Conservation (phyloP, 2,329 filamentous ascomycete genomes). For the Aureobasidium sp. region DNA sequence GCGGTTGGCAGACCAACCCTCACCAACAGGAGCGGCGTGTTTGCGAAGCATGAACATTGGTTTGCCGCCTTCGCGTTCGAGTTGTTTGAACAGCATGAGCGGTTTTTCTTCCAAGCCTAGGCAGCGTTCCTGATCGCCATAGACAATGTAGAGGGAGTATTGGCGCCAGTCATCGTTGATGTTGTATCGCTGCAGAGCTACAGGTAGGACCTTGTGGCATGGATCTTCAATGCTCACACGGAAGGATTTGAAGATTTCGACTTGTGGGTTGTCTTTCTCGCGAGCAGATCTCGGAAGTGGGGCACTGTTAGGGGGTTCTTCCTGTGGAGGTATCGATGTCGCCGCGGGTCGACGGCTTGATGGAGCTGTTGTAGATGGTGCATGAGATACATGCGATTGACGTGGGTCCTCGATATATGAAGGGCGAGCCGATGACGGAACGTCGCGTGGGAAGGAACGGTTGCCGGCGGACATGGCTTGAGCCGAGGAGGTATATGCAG, state of each 20-base stretch:
- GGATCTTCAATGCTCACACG: conserved; percentile 96
- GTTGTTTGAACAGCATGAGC: conserved; percentile 90
- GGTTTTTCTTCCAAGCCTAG: conserved; percentile 88
- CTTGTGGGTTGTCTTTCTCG: conserved; percentile 42
- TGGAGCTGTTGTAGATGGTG: conserved; percentile 24
- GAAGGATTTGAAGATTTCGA: conserved; percentile 99
- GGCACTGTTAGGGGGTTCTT: conserved; percentile 11
- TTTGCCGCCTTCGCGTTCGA: conserved; percentile 94
- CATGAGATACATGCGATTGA: conserved; percentile 22
- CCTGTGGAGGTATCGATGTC: conserved; percentile 14
- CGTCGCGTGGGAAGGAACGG: conserved; percentile 28
- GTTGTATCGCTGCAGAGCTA: conserved; percentile 94
- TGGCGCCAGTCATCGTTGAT: conserved; percentile 97
- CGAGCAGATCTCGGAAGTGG: conserved; percentile 9
- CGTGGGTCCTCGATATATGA: conserved; percentile 19
- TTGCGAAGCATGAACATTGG: conserved; percentile 97
- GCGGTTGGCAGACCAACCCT: conserved; percentile 8
- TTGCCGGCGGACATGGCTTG: conserved; percentile 21
- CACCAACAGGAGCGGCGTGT: conserved; percentile 42
- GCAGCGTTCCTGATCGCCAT: conserved; percentile 95
- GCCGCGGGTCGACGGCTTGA: conserved; percentile 21
- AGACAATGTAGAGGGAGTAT: conserved; percentile 96
- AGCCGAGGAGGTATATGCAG: conserved; percentile 35
- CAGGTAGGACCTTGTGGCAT: conserved; percentile 92
- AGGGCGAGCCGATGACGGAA: conserved; percentile 18